Conservation (phyloP, 441 rosid genomes). For the California macrophylla region DNA sequence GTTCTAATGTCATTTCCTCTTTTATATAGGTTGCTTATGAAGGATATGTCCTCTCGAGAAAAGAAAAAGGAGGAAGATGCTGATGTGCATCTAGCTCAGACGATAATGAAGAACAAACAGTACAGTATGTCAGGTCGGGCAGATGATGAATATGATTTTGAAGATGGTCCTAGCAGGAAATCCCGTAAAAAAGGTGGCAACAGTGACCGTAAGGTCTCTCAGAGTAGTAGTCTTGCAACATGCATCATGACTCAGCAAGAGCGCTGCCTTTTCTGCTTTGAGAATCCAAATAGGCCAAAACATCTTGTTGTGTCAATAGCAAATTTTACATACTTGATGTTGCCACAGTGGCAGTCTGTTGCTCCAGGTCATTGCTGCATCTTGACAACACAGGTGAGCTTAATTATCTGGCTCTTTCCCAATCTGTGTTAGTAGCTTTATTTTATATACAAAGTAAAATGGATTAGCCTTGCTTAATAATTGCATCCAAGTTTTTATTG, state of each 20-base stretch:
- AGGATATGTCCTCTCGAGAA: constrained; percentile 32
- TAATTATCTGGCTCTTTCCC: not conserved
- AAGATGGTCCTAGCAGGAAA: constrained; percentile 54
- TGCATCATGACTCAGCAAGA: constrained; percentile 77
- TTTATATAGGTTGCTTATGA: constrained; percentile 26
- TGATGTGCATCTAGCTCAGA: constrained; percentile 60
- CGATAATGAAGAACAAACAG: constrained; percentile 55
- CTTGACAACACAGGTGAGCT: constrained; percentile 59
- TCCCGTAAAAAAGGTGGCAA: constrained; percentile 34
- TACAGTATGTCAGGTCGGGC: constrained; percentile 58
- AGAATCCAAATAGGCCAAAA: constrained; percentile 72
- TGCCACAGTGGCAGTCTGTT: constrained; percentile 63
- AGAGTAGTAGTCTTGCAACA: constrained; percentile 32
- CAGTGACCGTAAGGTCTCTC: constrained; percentile 29
- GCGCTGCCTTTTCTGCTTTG: constrained; percentile 80
- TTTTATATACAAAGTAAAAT: not conserved
- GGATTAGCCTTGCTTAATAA: not conserved
- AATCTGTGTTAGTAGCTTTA: not conserved
- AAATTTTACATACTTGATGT: constrained; percentile 72
- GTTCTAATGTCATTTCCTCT: not conserved
- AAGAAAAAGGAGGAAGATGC: constrained; percentile 50
- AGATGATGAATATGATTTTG: constrained; percentile 87
- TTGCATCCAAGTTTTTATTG: not conserved
- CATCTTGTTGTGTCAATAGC: constrained; percentile 79
- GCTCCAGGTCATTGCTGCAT: constrained; percentile 88